These are phyloP conservation scores for Ceratocystis papillata DNA, from an alignment of 2,329 filamentous ascomycete genomes.

Conservation along the genomic window DNA sequence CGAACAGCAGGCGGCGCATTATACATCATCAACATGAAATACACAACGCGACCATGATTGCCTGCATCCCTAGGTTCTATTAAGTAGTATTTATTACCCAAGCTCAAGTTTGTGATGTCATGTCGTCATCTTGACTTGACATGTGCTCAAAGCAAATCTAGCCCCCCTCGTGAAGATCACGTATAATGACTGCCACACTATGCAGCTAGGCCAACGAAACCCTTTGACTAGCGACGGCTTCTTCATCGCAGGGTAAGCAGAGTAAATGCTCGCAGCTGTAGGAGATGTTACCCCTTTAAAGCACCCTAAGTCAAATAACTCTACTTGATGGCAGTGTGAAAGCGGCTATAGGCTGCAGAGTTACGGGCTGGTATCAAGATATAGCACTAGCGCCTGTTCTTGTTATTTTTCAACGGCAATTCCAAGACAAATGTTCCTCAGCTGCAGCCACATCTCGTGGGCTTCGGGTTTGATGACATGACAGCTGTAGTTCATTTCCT, in stretches of 20 bases:
- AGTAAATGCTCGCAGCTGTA: too few species aligned
- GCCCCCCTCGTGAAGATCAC: too few species aligned
- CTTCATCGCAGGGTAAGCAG: neutral
- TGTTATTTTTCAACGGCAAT: neutral
- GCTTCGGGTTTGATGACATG: neutral
- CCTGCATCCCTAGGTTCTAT: neutral
- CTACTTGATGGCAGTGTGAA: too few species aligned
- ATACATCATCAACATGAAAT: neutral
- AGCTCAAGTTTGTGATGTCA: neutral
- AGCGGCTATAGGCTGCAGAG: too few species aligned
- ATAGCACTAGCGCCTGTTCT: neutral
- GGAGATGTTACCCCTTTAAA: too few species aligned
- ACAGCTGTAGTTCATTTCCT: constrained; percentile 14
- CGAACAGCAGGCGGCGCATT: neutral
- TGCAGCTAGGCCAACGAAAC: too few species aligned
- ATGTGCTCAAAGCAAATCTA: neutral
- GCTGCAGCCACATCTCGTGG: constrained; percentile 10
- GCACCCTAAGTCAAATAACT: too few species aligned
- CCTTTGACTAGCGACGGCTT: neutral
- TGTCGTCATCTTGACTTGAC: constrained; percentile 5
- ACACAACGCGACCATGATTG: neutral
- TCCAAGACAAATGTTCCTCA: constrained; percentile 2
- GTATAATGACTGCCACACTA: too few species aligned
- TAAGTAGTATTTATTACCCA: neutral
- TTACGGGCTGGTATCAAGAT: too few species aligned